A percentile compares a stretch with the other conserved stretches of the same genome.
Evolutionary conservation across 345 rosid species (phyloP).

Genomic region (Viola odorata): DNA sequence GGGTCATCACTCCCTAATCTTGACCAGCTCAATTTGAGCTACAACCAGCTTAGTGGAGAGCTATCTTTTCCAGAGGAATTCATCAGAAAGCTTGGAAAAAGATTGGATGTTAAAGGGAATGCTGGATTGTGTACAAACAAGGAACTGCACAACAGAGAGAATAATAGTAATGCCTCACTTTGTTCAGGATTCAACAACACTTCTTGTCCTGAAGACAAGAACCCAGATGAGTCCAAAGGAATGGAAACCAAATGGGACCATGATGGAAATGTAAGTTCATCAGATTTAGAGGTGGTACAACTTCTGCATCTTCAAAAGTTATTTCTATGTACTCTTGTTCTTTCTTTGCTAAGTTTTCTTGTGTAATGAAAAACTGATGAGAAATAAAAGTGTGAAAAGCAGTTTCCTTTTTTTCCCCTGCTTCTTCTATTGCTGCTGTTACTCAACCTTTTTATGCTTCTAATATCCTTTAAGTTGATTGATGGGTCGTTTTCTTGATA

Average conservation of each 20-base stretch:
- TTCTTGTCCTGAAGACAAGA: constrained; percentile 7
- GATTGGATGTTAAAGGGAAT: constrained; percentile 41
- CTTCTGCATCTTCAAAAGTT: background rate
- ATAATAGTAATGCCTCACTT: constrained; percentile 12
- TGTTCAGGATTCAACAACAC: constrained; percentile 22
- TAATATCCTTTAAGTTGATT: background rate
- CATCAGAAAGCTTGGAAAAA: constrained; percentile 34
- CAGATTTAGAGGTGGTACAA: background rate
- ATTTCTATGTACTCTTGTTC: background rate
- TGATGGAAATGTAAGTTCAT: constrained; percentile 23
- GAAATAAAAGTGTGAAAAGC: no score
- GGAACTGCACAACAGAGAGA: constrained; percentile 12
- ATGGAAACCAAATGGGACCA: constrained; percentile 8
- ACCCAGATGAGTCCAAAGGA: constrained; percentile 23
- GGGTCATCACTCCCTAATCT: constrained; percentile 30
- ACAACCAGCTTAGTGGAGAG: constrained; percentile 35
- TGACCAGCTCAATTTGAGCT: constrained; percentile 36
- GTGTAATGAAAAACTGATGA: background rate
- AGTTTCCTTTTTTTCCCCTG: no score
- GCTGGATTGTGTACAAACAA: constrained; percentile 30
- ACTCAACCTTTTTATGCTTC: background rate
- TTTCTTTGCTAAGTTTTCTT: background rate
- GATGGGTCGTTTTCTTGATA: background rate
- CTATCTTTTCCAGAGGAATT: constrained; percentile 25
- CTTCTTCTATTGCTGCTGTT: no score